These are phyloP conservation scores for Solanum sparsipilum DNA, from an alignment of 257 asterid genomes.

Conservation along the genomic window DNA sequence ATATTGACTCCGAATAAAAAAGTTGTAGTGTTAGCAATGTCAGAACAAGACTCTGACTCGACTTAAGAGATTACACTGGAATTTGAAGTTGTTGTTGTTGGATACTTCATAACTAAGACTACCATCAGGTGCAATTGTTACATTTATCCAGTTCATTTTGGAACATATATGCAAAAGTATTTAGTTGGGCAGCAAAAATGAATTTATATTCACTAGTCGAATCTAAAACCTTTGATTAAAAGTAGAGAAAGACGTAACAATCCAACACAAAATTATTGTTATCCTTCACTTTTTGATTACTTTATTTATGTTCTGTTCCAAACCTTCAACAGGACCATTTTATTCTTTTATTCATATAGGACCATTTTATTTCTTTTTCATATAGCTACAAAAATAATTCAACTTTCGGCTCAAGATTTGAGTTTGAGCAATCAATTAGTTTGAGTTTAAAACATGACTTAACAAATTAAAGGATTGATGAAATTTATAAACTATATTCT, in stretches of 20 bases:
- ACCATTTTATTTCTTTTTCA: not conserved
- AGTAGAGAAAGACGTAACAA: accelerated
- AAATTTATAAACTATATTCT: not conserved
- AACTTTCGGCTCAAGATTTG: not conserved
- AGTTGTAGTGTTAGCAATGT: conserved; percentile 41
- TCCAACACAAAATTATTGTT: not conserved
- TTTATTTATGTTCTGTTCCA: not conserved
- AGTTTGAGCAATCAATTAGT: not conserved
- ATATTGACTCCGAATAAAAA: conserved; percentile 30
- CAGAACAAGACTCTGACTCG: not conserved
- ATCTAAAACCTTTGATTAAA: no score
- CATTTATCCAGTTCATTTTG: not conserved
- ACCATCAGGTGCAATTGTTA: no score
- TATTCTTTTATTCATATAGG: not conserved
- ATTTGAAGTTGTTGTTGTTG: not conserved
- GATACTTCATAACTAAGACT: not conserved
- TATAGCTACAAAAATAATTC: not conserved
- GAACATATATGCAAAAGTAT: not conserved
- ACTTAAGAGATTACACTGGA: not conserved
- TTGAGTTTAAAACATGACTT: not conserved
- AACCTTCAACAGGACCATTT: not conserved
- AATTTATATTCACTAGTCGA: no score
- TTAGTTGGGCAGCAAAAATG: no score
- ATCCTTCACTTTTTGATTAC: not conserved
- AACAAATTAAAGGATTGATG: not conserved